Conservation (phyloP, 192 early-diverging fungal genomes). For the Coemansia erecta region DNA sequence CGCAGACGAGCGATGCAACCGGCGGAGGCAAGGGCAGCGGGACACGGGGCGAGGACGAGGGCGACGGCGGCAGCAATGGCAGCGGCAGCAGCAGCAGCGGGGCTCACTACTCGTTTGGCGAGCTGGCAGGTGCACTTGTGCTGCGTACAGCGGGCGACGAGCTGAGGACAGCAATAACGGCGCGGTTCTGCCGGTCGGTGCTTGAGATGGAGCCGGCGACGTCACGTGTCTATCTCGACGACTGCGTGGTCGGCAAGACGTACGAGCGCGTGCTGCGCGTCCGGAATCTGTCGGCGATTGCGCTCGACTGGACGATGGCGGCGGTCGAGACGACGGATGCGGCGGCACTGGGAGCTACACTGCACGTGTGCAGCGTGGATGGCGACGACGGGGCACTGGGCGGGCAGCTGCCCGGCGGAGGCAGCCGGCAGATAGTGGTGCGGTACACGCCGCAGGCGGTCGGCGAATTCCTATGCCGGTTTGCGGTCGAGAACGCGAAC, state of each 20-base stretch:
- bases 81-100: slow-evolving; percentile 7
- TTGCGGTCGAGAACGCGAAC: slow-evolving; percentile 89
- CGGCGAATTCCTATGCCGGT: slow-evolving; percentile 88
- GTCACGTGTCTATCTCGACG: slow-evolving; percentile 90
- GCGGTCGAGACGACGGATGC: slow-evolving; percentile 37
- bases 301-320: slow-evolving; percentile 75
- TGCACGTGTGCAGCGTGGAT: slow-evolving; percentile 20
- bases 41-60: slow-evolving; percentile 11
- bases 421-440: slow-evolving; percentile 68
- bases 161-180: slow-evolving; percentile 48
- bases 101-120: slow-evolving; percentile 9
- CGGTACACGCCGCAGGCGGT: slow-evolving; percentile 82
- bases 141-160: not conserved
- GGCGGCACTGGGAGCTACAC: slow-evolving; percentile 18
- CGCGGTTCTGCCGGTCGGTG: slow-evolving; percentile 84
- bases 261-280: slow-evolving; percentile 92
- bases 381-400: slow-evolving; percentile 6
- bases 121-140: not conserved
- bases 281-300: slow-evolving; percentile 86
- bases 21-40: not conserved
- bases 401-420: slow-evolving; percentile 64
- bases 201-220: slow-evolving; percentile 91
- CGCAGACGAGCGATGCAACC: slow-evolving; percentile 3
- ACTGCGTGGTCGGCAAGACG: slow-evolving; percentile 84
- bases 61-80: slow-evolving; percentile 27